These are phyloP conservation scores for Nicotiana undulata DNA, from an alignment of 257 asterid genomes.

Conservation along the genomic window DNA sequence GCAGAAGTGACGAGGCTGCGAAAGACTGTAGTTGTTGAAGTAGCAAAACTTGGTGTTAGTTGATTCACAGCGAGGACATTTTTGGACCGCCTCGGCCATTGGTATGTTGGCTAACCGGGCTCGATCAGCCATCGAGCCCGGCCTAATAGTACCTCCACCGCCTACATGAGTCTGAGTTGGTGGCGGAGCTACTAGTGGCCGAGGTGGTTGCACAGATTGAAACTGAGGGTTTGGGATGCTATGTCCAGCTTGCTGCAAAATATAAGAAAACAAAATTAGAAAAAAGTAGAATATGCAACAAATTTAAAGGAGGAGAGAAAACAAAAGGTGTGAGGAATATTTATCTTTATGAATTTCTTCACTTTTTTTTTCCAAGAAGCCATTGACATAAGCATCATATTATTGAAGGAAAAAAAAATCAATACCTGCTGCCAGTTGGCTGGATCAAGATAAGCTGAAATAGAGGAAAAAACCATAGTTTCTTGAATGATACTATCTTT, in stretches of 20 bases:
- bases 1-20: slow-evolving; percentile 96
- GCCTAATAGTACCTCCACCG: slow-evolving; percentile 51
- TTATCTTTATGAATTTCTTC: slow-evolving; percentile 30
- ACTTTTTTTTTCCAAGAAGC: slow-evolving; percentile 46
- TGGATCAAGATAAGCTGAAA: slow-evolving; percentile 94
- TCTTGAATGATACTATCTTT: slow-evolving; percentile 52
- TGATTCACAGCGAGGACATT: slow-evolving; percentile 94
- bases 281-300: slow-evolving; percentile 35
- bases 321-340: slow-evolving; percentile 36
- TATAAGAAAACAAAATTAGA: not conserved
- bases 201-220: slow-evolving; percentile 20
- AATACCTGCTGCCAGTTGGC: slow-evolving; percentile 96
- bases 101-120: slow-evolving; percentile 90
- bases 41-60: slow-evolving; percentile 87
- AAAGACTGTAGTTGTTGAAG: slow-evolving; percentile 85
- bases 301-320: slow-evolving; percentile 17
- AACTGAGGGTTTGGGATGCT: slow-evolving; percentile 35
- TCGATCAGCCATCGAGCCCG: slow-evolving; percentile 81
- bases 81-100: slow-evolving; percentile 60
- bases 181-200: slow-evolving; percentile 15
- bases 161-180: slow-evolving; percentile 44
- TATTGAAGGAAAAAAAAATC: not conserved
- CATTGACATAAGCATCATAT: slow-evolving; percentile 34
- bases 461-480: slow-evolving; percentile 88
- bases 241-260: slow-evolving; percentile 38